Percentiles rank a stretch among this genome's conserved stretches.
phyloP scores from a whole-genome alignment of 257 asterid genomes.

The Ocimum tenuiflorum region DNA sequence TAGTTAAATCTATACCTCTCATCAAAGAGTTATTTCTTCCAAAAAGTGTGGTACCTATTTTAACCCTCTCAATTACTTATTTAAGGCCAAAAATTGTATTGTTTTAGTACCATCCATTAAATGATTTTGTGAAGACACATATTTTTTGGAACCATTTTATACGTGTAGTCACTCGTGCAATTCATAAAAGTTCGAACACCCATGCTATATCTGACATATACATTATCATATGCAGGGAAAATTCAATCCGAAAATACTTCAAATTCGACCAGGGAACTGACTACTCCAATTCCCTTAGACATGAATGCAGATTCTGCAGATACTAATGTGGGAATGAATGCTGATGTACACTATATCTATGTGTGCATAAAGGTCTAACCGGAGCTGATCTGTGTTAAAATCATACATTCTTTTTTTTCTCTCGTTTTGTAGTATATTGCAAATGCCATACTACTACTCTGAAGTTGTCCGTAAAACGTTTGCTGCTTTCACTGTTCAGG shows the following conservation, averaged over 20 bases:
- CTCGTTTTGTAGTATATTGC: not conserved
- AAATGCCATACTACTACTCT: not conserved
- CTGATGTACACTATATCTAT: slow-evolving; percentile 61
- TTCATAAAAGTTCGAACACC: not conserved
- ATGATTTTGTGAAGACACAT: too few relatives aligned
- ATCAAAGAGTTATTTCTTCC: too few relatives aligned
- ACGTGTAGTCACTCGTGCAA: too few relatives aligned
- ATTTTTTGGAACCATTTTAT: too few relatives aligned
- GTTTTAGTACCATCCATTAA: too few relatives aligned
- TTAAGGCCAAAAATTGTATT: too few relatives aligned
- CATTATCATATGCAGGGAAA: slow-evolving; percentile 38
- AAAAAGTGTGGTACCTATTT: too few relatives aligned
- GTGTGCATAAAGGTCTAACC: slow-evolving; percentile 58
- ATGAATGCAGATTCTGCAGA: slow-evolving; percentile 32
- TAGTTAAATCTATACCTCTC: too few relatives aligned
- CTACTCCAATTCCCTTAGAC: slow-evolving; percentile 45
- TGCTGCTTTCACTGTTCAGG: slow-evolving; percentile 25
- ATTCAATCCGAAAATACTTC: slow-evolving; percentile 34
- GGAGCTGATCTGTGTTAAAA: not conserved
- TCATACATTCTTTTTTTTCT: not conserved
- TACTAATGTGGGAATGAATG: slow-evolving; percentile 34
- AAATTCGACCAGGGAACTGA: slow-evolving; percentile 34
- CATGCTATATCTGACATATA: not conserved
- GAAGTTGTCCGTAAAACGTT: not conserved
- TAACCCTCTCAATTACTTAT: too few relatives aligned